phyloP scores from a whole-genome alignment of 2,329 filamentous ascomycete species.

The Penicillium sp. region DNA sequence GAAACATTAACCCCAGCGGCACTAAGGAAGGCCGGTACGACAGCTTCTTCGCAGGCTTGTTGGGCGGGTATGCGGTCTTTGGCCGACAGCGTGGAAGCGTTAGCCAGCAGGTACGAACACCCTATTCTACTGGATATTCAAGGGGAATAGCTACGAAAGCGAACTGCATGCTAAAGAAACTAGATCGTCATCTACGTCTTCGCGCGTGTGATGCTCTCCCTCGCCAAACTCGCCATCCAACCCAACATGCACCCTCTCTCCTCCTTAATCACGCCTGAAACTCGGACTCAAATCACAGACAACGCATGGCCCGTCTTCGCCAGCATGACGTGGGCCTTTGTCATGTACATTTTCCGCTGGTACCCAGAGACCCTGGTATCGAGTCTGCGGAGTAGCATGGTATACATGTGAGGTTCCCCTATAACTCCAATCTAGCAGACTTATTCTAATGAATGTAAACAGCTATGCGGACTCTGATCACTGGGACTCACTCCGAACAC shows the following conservation, averaged over 20 bases:
- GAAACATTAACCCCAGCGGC: slow-evolving; percentile 47
- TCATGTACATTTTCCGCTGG: slow-evolving; percentile 94
- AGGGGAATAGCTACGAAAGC: too few relatives aligned
- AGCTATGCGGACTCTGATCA: slow-evolving; percentile 75
- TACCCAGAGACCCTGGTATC: slow-evolving; percentile 87
- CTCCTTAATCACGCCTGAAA: slow-evolving; percentile 42
- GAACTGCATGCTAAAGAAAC: slow-evolving; percentile 1
- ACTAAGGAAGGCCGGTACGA: slow-evolving; percentile 67
- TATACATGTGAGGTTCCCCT: slow-evolving; percentile 72
- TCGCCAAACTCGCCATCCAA: slow-evolving; percentile 77
- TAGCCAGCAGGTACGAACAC: slow-evolving; percentile 60
- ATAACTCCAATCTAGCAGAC: not conserved
- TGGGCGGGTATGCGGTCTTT: slow-evolving; percentile 92
- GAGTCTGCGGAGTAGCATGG: slow-evolving; percentile 92
- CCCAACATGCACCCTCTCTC: slow-evolving; percentile 44
- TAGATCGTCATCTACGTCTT: slow-evolving; percentile 98
- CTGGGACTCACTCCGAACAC: slow-evolving; percentile 80
- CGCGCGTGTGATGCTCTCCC: slow-evolving; percentile 76
- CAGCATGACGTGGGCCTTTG: slow-evolving; percentile 79
- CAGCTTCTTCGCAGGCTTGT: slow-evolving; percentile 75
- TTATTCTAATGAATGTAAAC: not conserved
- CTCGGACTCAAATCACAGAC: slow-evolving; percentile 50
- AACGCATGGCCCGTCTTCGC: slow-evolving; percentile 93
- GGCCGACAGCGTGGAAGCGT: slow-evolving; percentile 73
- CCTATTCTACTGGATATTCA: not conserved